Base-by-base conservation (phyloP, 2,329 filamentous ascomycete species). In the Oidium heveae region DNA sequence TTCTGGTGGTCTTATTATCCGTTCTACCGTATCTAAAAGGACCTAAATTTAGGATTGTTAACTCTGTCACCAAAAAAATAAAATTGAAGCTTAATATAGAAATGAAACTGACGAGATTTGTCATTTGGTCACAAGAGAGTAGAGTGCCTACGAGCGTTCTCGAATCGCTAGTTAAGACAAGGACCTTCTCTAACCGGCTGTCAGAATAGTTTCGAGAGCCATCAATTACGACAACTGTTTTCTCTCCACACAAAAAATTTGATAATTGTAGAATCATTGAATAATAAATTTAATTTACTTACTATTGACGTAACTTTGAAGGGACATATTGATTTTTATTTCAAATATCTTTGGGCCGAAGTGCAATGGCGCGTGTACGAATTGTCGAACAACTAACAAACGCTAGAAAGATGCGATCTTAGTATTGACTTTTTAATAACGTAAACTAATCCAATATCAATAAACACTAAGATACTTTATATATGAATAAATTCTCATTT, bases 131-230 rank as follows among this genome's bases (percentile, higher is more conserved):
- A 65, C 83, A 87, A 47, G 84, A 86, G 52, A 89, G 73, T 54
- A 98, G 78, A 2, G 75, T 88, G 57, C 91, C 91, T 58, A 86
- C 75, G 22, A 89, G 71, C 50, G 86, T 94, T 62, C 89, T 82
- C 53, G 89, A 91, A 69, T 96, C 91, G 61, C 86, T 83, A 32
- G 91, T 96, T 59, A 96, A 77, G 64, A 96, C 82, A 56, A 88
- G 75, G 62, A 96, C 86, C 68, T 86, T 93, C 70, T 94, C 91
- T 95, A 64, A 46, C 57, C 36, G 56, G 60, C 58, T 66, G 63
- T 68, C 61, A 68, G 66, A 65, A 61, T 58, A 24, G 6, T 6
- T 39, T 32, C 28, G 28, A 32, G 28, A 32, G 28, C 28, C 28
- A 8, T 32, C 28, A 32, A 32, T 32, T 32, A 28, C 24, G 28